These are phyloP conservation scores for Xerocomus nothofagi DNA, from an alignment of 1,284 basidiomycete genomes.

Conservation along the genomic window DNA sequence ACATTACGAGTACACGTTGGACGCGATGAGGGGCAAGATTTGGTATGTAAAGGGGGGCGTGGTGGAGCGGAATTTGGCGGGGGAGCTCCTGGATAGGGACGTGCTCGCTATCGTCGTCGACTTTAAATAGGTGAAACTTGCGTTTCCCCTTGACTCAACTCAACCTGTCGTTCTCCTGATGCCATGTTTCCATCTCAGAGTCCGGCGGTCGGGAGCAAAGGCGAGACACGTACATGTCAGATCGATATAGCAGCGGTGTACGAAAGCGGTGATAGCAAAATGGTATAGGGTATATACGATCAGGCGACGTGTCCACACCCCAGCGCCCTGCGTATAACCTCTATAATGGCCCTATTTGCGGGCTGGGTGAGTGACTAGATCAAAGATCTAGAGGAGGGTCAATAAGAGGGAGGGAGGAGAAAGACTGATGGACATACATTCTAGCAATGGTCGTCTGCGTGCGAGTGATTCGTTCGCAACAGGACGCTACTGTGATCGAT, in stretches of 20 bases:
- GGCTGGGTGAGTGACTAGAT: not conserved
- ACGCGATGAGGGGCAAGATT: slow-evolving; percentile 14
- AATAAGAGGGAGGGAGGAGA: not conserved
- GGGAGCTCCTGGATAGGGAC: slow-evolving; percentile 8
- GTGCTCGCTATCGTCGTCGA: slow-evolving; percentile 14
- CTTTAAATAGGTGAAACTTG: slow-evolving; percentile 8
- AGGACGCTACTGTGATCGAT: not conserved
- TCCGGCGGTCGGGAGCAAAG: not conserved
- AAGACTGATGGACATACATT: not conserved
- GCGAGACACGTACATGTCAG: not conserved
- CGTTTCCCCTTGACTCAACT: not conserved
- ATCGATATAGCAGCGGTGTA: not conserved
- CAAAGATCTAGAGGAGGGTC: slow-evolving; percentile 3
- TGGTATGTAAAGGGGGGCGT: slow-evolving; percentile 12
- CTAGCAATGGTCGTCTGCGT: not conserved
- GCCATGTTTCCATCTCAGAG: not conserved
- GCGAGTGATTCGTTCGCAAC: not conserved
- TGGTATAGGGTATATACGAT: slow-evolving; percentile 9
- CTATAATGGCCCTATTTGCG: not conserved
- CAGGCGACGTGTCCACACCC: not conserved
- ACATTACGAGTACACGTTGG: slow-evolving; percentile 7
- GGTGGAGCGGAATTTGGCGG: slow-evolving; percentile 1
- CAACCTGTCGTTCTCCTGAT: not conserved
- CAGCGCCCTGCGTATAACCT: not conserved
- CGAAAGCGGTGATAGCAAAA: not conserved